Base-by-base conservation (phyloP, 2,329 filamentous ascomycete genomes). In the Curvularia eragrostidis region DNA sequence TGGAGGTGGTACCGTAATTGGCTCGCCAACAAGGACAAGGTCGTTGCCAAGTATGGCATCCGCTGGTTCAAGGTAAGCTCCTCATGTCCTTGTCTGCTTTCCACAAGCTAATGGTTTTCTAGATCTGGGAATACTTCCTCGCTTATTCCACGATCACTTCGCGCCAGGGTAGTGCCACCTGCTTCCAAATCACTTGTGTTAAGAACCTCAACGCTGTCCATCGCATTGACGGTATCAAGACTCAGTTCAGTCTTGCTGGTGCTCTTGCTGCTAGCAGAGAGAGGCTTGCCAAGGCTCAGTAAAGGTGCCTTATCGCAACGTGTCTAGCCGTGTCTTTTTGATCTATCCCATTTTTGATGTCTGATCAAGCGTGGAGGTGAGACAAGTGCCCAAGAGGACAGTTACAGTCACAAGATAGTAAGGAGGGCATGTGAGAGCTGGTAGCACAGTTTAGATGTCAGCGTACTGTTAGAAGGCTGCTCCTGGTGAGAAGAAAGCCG, bases 1-100 rank as follows among this genome's bases (percentile, higher is more conserved):
- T 98, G 95, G 95, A 87, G 91, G 75, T 98, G 95, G 95, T 98
- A 98, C 84, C 86, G 95, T 67, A 98, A 98, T 86, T 98, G 95
- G 95, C 85, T 97, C 78, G 92, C 84, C 80, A 98, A 98, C 85
- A 84, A 85, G 68, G 91, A 96, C 58, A 96, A 96, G 83, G 91
- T 97, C 61, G 87, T 90, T 79, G 92, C 91, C 75, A 98, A 97
- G 85, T 98, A 98, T 76, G 95, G 95, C 73, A 88, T 90, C 75
- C 85, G 91, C 75, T 99, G 95, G 95, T 99, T 91, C 87, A 89
- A 94, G 78, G 91, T 93, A 85, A 82, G 90, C 84, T 60, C 24
- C 26, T 19, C n/a, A 2, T 50, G 41, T 15, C 3, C 23, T 3
- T 10, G 6, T 39, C 4, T 44, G 30, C 15, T 8, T 12, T 24